phyloP scores from a whole-genome alignment of 1,284 basidiomycete species.

The Pyrrhoderma lamaoense region DNA sequence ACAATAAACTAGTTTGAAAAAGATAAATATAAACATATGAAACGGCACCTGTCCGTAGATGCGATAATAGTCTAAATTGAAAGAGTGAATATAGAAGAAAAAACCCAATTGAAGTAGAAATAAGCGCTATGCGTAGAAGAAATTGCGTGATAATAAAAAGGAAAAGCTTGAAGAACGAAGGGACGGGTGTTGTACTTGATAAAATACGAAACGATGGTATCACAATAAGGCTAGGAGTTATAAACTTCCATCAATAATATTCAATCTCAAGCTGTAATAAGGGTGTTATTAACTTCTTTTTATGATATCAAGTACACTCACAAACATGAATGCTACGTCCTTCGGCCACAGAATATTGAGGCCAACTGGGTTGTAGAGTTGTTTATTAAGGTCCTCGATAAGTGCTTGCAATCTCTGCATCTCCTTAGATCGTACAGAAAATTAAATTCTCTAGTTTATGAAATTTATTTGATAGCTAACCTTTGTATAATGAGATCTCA shows the following conservation, averaged over 20 bases:
- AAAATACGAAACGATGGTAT: slow-evolving; percentile 5
- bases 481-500: slow-evolving; percentile 68
- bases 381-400: slow-evolving; percentile 58
- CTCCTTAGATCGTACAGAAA: slow-evolving; percentile 42
- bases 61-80: neutral
- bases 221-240: neutral
- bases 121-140: neutral
- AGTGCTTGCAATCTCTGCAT: slow-evolving; percentile 59
- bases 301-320: slow-evolving; percentile 38
- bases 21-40: neutral
- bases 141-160: neutral
- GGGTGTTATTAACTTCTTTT: neutral
- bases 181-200: neutral
- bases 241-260: slow-evolving; percentile 14
- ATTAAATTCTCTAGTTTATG: slow-evolving; percentile 1
- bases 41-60: neutral
- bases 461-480: slow-evolving; percentile 33
- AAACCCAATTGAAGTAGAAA: neutral
- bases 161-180: neutral
- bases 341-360: slow-evolving; percentile 77
- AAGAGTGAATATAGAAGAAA: neutral
- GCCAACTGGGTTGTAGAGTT: slow-evolving; percentile 72
- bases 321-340: slow-evolving; percentile 77
- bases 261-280: slow-evolving; percentile 15
- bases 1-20: neutral